A percentile compares a stretch with the other conserved stretches of the same genome.
phyloP scores from a whole-genome alignment of 1,284 basidiomycete genomes.

The Leccinum pachyderme region DNA sequence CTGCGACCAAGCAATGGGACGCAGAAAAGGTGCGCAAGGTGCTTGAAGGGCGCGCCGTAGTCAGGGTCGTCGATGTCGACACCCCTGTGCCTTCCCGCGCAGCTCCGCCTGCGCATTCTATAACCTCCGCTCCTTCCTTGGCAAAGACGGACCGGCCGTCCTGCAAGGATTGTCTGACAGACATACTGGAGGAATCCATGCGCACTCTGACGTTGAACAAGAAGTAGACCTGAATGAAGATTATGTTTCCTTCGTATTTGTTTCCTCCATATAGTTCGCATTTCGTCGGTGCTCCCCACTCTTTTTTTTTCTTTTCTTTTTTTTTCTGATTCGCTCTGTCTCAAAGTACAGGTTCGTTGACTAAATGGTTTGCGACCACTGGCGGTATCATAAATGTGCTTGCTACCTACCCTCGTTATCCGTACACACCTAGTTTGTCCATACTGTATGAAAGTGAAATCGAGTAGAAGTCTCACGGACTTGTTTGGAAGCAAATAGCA shows the following conservation, averaged over 20 bases:
- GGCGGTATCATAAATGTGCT: constrained; percentile 3
- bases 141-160: constrained; percentile 27
- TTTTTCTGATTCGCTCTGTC: not conserved
- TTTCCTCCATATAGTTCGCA: constrained; percentile 3
- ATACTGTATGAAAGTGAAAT: constrained; percentile 2
- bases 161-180: constrained; percentile 33
- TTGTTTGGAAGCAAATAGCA: constrained; percentile 14
- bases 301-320: constrained; percentile 10
- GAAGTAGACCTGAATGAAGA: constrained; percentile 33
- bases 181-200: constrained; percentile 63
- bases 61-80: constrained; percentile 73
- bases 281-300: constrained; percentile 14
- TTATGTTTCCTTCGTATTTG: not conserved
- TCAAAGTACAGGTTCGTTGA: constrained; percentile 5
- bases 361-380: not conserved
- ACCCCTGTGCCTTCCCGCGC: constrained; percentile 1
- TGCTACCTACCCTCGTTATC: constrained; percentile 19
- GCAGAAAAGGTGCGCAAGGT: constrained; percentile 74
- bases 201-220: constrained; percentile 54
- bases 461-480: constrained; percentile 12
- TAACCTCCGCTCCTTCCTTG: constrained; percentile 6
- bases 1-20: constrained; percentile 48
- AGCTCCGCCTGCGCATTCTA: constrained; percentile 1
- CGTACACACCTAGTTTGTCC: constrained; percentile 4
- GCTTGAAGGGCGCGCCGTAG: constrained; percentile 72